These are phyloP conservation scores for Pestalotiopsis sp. DNA, from an alignment of 2,329 filamentous ascomycete species.

Conservation along the genomic window DNA sequence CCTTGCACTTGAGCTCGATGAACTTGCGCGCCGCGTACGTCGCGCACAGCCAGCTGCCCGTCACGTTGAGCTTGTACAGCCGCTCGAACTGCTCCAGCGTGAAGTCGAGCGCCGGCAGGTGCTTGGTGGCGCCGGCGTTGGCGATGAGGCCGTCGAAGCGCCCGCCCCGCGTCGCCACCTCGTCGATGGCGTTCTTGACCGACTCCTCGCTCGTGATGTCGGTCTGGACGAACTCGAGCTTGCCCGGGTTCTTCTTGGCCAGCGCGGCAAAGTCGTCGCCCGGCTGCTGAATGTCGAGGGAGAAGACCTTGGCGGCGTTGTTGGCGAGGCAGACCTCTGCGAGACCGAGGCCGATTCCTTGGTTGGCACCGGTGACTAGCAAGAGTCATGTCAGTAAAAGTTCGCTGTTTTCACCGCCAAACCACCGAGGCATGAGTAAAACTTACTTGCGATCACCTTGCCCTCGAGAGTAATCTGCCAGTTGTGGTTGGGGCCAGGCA, in stretches of 20 bases:
- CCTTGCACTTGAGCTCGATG: conserved; percentile 36
- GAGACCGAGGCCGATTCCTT: conserved; percentile 48
- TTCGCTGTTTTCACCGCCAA: background rate
- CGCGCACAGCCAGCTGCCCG: conserved; percentile 47
- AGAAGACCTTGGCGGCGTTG: conserved; percentile 40
- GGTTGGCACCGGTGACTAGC: conserved; percentile 43
- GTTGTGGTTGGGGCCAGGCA: conserved; percentile 36
- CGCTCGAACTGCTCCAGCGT: conserved; percentile 38
- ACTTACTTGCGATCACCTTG: conserved; percentile 42
- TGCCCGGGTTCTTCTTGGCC: conserved; percentile 41
- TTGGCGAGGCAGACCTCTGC: conserved; percentile 50
- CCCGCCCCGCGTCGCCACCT: conserved; percentile 39
- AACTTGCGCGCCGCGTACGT: conserved; percentile 46
- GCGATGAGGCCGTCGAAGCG: conserved; percentile 44
- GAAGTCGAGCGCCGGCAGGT: conserved; percentile 48
- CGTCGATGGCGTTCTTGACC: conserved; percentile 42
- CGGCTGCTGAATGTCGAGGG: conserved; percentile 41
- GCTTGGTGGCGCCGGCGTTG: conserved; percentile 46
- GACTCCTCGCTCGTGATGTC: conserved; percentile 46
- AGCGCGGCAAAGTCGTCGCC: conserved; percentile 39
- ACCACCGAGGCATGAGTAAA: background rate
- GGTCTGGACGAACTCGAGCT: conserved; percentile 46
- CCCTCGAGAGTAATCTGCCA: conserved; percentile 36
- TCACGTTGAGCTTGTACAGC: conserved; percentile 49
- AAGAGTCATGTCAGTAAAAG: background rate